Conservation (phyloP, 352 stramenopile species). For the Lagenidium giganteum region DNA sequence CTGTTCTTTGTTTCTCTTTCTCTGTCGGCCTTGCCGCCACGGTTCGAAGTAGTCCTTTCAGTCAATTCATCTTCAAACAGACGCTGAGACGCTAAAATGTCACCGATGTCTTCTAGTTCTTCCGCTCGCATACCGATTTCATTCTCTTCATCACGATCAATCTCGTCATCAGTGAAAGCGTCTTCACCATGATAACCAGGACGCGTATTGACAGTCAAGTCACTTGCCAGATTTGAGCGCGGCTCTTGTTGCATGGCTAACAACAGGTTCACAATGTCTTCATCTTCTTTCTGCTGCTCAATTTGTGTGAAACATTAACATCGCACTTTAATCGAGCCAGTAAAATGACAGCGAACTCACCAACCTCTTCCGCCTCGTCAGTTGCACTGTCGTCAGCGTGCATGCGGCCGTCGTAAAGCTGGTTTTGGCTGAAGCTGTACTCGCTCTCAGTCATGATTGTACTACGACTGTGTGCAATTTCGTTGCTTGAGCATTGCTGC, state of each 20-base stretch:
- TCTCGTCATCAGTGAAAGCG: constrained; percentile 14
- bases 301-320: neutral
- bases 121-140: constrained; percentile 5
- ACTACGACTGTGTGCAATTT: neutral
- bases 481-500: neutral
- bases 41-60: no score
- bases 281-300: constrained; percentile 33
- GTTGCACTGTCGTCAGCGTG: neutral
- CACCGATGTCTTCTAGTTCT: constrained; percentile 44
- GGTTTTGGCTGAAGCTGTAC: constrained; percentile 22
- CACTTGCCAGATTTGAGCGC: constrained; percentile 4
- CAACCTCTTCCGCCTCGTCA: neutral
- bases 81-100: constrained; percentile 65
- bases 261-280: constrained; percentile 43
- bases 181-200: neutral
- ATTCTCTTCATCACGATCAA: constrained; percentile 13
- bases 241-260: constrained; percentile 36
- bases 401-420: constrained; percentile 2
- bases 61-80: constrained; percentile 14
- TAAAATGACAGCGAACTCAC: neutral
- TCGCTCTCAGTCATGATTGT: constrained; percentile 17
- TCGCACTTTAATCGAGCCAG: neutral
- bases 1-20: neutral
- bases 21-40: constrained; percentile 1
- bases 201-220: constrained; percentile 1